These are phyloP conservation scores for Neoscytalidium dimidiatum DNA, from an alignment of 2,329 filamentous ascomycete species.

Conservation along the genomic window DNA sequence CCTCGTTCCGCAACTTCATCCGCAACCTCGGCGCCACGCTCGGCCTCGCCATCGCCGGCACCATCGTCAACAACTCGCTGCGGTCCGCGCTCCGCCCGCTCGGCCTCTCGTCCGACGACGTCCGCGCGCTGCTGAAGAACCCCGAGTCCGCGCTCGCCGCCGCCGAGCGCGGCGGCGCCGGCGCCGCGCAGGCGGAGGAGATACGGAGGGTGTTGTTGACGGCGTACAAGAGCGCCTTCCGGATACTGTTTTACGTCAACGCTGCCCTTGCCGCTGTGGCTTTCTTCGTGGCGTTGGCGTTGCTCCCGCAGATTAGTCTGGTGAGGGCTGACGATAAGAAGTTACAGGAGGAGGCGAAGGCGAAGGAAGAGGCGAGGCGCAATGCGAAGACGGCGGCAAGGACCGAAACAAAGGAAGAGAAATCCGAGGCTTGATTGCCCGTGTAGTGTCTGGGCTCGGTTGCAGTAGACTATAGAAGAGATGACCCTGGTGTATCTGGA, in stretches of 20 bases:
- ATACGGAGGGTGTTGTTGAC: background rate
- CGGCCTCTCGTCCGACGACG: background rate
- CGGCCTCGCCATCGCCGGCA: constrained; percentile 42
- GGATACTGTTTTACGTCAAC: constrained; percentile 10
- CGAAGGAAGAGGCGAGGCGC: background rate
- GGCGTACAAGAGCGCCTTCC: constrained; percentile 10
- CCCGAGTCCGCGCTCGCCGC: background rate
- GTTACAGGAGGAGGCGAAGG: constrained; percentile 1
- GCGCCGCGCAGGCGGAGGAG: background rate
- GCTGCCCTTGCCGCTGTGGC: constrained; percentile 8
- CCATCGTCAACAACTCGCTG: constrained; percentile 34
- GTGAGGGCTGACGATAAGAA: constrained; percentile 5
- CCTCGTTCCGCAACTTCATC: constrained; percentile 37
- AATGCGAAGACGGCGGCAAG: background rate
- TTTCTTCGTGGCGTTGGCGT: background rate
- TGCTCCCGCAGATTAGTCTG: constrained; percentile 13
- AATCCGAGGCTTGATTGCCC: no score
- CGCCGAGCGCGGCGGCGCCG: background rate
- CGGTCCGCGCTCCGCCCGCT: background rate
- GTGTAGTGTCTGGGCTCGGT: no score
- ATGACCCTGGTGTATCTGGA: no score
- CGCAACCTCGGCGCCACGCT: constrained; percentile 45
- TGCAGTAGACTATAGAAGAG: no score
- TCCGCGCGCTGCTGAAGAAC: background rate
- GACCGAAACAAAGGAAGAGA: background rate